Base-by-base conservation (phyloP, 495 filamentous ascomycete species). In the Talaromyces thailandensis region DNA sequence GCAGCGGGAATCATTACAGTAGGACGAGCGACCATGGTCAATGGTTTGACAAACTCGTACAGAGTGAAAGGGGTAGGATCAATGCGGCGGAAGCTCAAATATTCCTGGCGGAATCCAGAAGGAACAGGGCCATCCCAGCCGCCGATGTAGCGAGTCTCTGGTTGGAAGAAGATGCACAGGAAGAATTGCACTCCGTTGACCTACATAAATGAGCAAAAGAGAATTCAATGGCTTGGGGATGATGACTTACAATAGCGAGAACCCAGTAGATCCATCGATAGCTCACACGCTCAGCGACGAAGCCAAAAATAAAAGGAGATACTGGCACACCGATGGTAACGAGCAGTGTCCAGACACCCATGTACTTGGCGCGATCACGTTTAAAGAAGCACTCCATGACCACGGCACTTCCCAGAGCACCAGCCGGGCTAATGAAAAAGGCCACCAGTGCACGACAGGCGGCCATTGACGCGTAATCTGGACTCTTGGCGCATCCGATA, bases 181-280 rank as follows among this genome's bases (percentile, higher is more conserved):
- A 84, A 70, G 53, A 84, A 76, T 60, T 84, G 82, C 26, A 68
- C 75, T 28, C 71, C 80, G 61, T 84, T 85, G 64, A 77, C 81
- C 77, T 82, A 48, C 73, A 64, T 64, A 71, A 37, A 18, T 16
- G 2, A 48, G 37, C 51, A 51, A 40, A 32, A 28, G 14, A 0
- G n/a, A n/a, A n/a, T n/a, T n/a, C n/a, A n/a, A n/a, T n/a, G n/a
- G n/a, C n/a, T 68, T 69, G 0, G 76, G 69, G 21, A 76, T 65
- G 0, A 72, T 70, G 4, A 25, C 58, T 61, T 28, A 79, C 69
- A 8, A 69, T 76, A 4, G 67, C 63, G 21, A 56, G 61, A 18
- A 75, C 23, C 62, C 58, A 64, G 56, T 73, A 76, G 48, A 72
- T 59, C 21, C 56, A 61, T 32, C 65, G 61, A 67, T 71, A 76